phyloP scores from a whole-genome alignment of 495 filamentous ascomycete species.

The Eremomyces bilateralis region DNA sequence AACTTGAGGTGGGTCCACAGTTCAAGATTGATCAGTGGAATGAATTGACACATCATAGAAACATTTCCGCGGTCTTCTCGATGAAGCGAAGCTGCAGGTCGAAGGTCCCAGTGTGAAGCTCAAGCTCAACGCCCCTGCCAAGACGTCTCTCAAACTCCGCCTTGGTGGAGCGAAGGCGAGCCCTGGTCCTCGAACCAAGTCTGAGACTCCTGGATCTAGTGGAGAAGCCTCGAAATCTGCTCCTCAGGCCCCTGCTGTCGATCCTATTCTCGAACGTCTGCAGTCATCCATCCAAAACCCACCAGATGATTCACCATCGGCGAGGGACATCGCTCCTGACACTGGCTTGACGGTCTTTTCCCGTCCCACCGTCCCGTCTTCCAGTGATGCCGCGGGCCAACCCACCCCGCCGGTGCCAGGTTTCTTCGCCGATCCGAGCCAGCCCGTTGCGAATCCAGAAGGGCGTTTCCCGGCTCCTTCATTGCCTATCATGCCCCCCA shows the following conservation, averaged over 20 bases:
- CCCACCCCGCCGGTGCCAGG: no score
- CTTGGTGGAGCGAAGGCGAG: constrained; percentile 23
- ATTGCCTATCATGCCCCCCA: no score
- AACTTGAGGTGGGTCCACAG: constrained; percentile 47
- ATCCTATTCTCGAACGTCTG: constrained; percentile 25
- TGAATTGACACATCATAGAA: constrained; percentile 25
- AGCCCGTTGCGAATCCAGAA: no score
- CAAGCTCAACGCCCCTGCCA: constrained; percentile 28
- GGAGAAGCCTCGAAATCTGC: constrained; percentile 21
- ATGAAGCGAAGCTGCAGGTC: constrained; percentile 37
- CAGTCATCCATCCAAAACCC: constrained; percentile 21
- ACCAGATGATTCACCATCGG: constrained; percentile 10
- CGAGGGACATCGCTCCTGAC: constrained; percentile 10
- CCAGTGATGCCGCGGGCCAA: no score
- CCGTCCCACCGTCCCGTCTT: constrained; percentile 8
- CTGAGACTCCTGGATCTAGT: constrained; percentile 16
- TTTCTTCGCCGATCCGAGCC: no score
- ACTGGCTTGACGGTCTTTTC: constrained; percentile 10
- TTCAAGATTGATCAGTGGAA: constrained; percentile 7
- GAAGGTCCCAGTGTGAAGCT: constrained; percentile 57
- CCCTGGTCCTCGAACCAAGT: constrained; percentile 19
- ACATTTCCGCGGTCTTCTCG: constrained; percentile 40
- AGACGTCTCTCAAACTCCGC: constrained; percentile 11
- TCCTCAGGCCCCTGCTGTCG: constrained; percentile 28
- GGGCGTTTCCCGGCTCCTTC: no score